Percentiles rank a stretch among this genome's conserved stretches.
Conservation (phyloP, 352 stramenopile genomes). For the Globisporangium nagaii region DNA sequence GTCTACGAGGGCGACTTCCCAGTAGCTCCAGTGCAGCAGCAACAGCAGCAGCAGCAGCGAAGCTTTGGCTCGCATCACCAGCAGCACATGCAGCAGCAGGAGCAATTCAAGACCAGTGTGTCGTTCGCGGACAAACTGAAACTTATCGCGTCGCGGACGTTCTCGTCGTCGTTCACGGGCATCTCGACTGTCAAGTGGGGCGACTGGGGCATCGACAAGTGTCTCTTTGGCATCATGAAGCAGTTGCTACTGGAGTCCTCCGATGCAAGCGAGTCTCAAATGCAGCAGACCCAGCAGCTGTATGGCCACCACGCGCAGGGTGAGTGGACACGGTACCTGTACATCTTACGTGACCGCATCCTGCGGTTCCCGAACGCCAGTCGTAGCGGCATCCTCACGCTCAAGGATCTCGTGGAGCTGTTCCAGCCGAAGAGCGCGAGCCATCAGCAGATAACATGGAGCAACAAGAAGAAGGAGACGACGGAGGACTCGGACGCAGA, state of each 20-base stretch:
- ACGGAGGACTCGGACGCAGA: background rate
- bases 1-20: slow-evolving; percentile 41
- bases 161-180: slow-evolving; percentile 37
- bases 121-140: slow-evolving; percentile 23
- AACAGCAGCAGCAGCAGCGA: too few species aligned
- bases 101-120: background rate
- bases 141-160: slow-evolving; percentile 33
- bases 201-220: slow-evolving; percentile 34
- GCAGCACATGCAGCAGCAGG: background rate
- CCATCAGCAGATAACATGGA: slow-evolving; percentile 7
- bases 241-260: too few species aligned
- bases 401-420: slow-evolving; percentile 31
- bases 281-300: background rate
- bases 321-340: slow-evolving; percentile 59
- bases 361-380: slow-evolving; percentile 29
- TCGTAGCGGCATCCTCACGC: slow-evolving; percentile 21
- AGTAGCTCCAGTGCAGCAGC: background rate
- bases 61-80: background rate
- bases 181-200: slow-evolving; percentile 46
- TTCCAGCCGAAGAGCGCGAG: slow-evolving; percentile 8
- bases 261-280: too few species aligned
- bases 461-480: background rate
- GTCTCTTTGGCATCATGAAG: slow-evolving; percentile 25
- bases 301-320: slow-evolving; percentile 6
- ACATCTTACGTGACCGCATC: slow-evolving; percentile 43